Conservation (phyloP, 2,329 filamentous ascomycete genomes). For the Neoascochyta sp. region DNA sequence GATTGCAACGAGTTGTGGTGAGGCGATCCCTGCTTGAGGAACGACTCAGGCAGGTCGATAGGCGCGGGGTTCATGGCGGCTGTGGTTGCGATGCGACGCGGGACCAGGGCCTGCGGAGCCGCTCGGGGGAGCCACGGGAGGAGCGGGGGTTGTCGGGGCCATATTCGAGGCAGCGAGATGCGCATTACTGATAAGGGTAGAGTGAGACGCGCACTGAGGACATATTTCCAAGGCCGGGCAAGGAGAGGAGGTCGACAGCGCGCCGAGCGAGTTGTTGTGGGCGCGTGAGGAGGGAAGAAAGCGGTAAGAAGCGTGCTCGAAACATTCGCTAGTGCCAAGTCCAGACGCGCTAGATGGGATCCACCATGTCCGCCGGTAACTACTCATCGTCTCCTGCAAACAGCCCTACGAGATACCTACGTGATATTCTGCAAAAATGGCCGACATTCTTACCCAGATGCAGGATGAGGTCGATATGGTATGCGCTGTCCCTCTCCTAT, state of each 20-base stretch:
- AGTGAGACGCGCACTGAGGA: constrained; percentile 1
- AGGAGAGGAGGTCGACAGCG: background rate
- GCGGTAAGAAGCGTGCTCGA: no score
- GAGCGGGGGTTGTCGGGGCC: constrained; percentile 14
- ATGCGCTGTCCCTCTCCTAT: no score
- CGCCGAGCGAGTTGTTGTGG: no score
- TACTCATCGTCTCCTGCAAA: no score
- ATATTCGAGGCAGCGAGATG: constrained; percentile 20
- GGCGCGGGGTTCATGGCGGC: constrained; percentile 21
- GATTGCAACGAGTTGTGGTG: constrained; percentile 62
- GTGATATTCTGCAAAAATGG: constrained; percentile 56
- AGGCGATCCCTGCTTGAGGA: constrained; percentile 27
- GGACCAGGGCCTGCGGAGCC: constrained; percentile 18
- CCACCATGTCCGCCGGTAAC: no score
- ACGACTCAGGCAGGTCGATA: constrained; percentile 25
- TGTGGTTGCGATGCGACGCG: constrained; percentile 28
- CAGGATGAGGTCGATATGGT: constrained; percentile 84
- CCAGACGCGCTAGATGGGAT: no score
- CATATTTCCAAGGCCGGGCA: constrained; percentile 22
- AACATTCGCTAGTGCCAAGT: no score
- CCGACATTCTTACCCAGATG: constrained; percentile 74
- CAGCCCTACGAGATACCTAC: no score
- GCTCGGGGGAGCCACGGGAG: constrained; percentile 21
- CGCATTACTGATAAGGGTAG: constrained; percentile 24
- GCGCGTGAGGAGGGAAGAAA: no score